phyloP scores from a whole-genome alignment of 2,329 filamentous ascomycete genomes.

The Lachnellula hyalina region DNA sequence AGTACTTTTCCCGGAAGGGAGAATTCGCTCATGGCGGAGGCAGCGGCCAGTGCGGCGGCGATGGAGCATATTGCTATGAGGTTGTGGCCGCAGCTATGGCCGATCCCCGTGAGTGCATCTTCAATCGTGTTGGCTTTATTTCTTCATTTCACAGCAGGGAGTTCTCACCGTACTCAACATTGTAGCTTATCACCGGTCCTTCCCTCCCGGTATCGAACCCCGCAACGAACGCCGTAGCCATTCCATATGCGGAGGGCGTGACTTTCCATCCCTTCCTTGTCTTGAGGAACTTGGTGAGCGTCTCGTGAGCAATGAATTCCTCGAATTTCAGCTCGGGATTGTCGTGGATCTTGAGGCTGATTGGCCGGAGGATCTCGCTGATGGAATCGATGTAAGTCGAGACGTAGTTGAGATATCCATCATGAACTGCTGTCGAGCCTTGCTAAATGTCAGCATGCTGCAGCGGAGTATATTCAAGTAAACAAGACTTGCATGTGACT shows the following conservation, averaged over 20 bases:
- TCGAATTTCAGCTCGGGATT: constrained; percentile 48
- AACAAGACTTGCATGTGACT: not conserved
- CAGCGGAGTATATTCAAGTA: not conserved
- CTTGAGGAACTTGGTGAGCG: constrained; percentile 43
- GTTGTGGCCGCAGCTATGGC: constrained; percentile 41
- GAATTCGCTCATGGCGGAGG: constrained; percentile 19
- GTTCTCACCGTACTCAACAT: constrained; percentile 40
- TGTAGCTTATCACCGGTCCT: constrained; percentile 38
- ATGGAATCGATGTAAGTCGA: constrained; percentile 37
- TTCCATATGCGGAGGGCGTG: constrained; percentile 44
- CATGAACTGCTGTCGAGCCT: not conserved
- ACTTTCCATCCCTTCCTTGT: constrained; percentile 44
- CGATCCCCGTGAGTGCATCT: constrained; percentile 40
- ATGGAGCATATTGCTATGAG: constrained; percentile 36
- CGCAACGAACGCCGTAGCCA: constrained; percentile 48
- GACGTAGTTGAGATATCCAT: constrained; percentile 30
- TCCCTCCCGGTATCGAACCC: constrained; percentile 38
- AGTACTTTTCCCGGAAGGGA: constrained; percentile 26
- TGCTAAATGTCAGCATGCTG: not conserved
- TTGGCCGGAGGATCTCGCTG: constrained; percentile 36
- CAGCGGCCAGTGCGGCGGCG: constrained; percentile 34
- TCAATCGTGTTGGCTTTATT: not conserved
- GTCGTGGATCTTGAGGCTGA: constrained; percentile 44
- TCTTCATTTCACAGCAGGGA: constrained; percentile 30
- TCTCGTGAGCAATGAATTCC: constrained; percentile 46